Evolutionary conservation across 2,329 filamentous ascomycete genomes (phyloP), one percentile per base, ranked within the genome.

Genomic region (Bipolaris victoriae): DNA sequence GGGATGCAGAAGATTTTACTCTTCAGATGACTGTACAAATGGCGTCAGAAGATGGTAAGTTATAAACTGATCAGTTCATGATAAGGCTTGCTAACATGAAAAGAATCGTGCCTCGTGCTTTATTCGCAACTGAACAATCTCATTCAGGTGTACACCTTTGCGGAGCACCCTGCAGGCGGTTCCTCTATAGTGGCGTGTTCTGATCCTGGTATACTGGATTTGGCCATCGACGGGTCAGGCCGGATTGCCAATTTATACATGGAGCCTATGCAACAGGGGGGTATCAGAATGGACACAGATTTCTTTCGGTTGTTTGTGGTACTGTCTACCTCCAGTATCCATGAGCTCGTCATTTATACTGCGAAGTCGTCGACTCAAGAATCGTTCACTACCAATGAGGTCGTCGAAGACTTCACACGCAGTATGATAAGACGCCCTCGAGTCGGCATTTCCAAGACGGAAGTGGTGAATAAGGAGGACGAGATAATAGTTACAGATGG

Each of bases 1-100:
- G 82, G 41, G 79, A 83, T 54, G 63, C 76, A 0, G 80, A 84
- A 52, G 85, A 88, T 64, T 78, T 78, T 9, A 84, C 80, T 29
- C 69, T 87, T 31, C 76, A 75, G 18, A 54, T 80, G 13, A 62
- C 60, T 35, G 46, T 72, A 2, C 68, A 67, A n/a, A 51, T 60
- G 22, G 53, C 60, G 3, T 63, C 69, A 20, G 71, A 74, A 5
- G 62, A 76, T 46, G 70, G 76, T 79, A 70, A 16, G 35, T 31
- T 22, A 11, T 9, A 15, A 24, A 5, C 9, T 9, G 22, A 15
- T n/a, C 35, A 22, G 11, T 13, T 0, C 3, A 26, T 31, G 13
- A 31, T n/a, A 11, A 3, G 7, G 24, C 7, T n/a, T 10, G 22
- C 62, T 71, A 31, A 71, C 39, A 6, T 24, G 2, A 43, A 11